Evolutionary conservation across 2,329 filamentous ascomycete genomes (phyloP).

Genomic region (Neonectria coccinea): DNA sequence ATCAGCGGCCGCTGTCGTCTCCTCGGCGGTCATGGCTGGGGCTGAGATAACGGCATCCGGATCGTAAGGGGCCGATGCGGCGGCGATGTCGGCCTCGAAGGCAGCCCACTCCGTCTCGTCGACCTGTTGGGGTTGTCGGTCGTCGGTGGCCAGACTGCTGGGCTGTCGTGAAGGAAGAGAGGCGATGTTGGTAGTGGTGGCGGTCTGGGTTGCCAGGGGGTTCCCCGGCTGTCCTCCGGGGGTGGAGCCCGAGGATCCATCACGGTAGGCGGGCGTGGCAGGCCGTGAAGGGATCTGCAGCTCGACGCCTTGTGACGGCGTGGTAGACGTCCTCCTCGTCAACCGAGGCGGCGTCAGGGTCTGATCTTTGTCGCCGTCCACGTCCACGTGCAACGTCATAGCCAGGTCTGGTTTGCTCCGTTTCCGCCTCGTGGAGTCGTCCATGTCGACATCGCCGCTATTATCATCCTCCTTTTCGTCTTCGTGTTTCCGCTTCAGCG

Average conservation of each 20-base stretch:
- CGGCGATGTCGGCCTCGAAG: slow-evolving; percentile 84
- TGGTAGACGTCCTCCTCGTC: slow-evolving; percentile 61
- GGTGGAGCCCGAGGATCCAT: slow-evolving; percentile 57
- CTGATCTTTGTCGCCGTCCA: slow-evolving; percentile 40
- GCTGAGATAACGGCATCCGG: slow-evolving; percentile 74
- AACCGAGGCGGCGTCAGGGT: slow-evolving; percentile 56
- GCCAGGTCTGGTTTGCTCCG: slow-evolving; percentile 56
- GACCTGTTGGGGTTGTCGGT: slow-evolving; percentile 46
- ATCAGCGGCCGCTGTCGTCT: slow-evolving; percentile 67
- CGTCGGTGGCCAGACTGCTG: slow-evolving; percentile 37
- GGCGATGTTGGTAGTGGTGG: slow-evolving; percentile 27
- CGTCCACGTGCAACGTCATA: slow-evolving; percentile 20
- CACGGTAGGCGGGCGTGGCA: slow-evolving; percentile 65
- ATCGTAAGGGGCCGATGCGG: slow-evolving; percentile 51
- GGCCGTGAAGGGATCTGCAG: slow-evolving; percentile 73
- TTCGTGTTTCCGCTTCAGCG: slow-evolving; percentile 52
- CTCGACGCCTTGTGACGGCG: slow-evolving; percentile 67
- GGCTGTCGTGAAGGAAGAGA: slow-evolving; percentile 49
- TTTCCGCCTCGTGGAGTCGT: slow-evolving; percentile 56
- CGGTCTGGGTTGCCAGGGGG: slow-evolving; percentile 28
- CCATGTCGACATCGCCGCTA: slow-evolving; percentile 52
- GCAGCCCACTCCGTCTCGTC: slow-evolving; percentile 89
- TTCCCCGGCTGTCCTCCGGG: slow-evolving; percentile 42
- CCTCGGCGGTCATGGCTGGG: slow-evolving; percentile 73
- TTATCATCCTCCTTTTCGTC: slow-evolving; percentile 44